Base-by-base conservation (phyloP, 1,284 basidiomycete species). In the Pseudozyma sp. region DNA sequence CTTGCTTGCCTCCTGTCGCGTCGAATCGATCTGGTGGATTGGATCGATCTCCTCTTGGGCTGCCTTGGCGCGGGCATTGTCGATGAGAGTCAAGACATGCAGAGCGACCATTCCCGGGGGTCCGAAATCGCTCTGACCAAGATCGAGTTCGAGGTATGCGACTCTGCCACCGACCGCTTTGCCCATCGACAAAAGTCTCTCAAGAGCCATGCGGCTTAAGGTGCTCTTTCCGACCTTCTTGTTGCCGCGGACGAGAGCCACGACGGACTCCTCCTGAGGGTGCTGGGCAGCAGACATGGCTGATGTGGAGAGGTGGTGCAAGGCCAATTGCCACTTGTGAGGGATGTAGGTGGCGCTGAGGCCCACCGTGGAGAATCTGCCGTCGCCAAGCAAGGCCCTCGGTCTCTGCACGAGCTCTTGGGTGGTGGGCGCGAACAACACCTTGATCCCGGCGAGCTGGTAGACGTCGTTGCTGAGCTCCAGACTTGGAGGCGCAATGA, bases 51-150 rank as follows among this genome's bases (percentile, higher is more conserved):
- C 51, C 29, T 54, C 47, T 33, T 39, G 19, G 5, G 17, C 13
- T 2, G 4, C 24, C 19, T 35, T 16, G 29, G 1, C 30, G 14
- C 30, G 24, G 11, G 35, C 33, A 6, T 33, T 44, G 39, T 60
- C 63, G 11, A 16, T 30, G 29, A 49, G 55, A 30, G 45, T 43
- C 9, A 97, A 77, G 0, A 97, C 72, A 81, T 91, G 91, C 48
- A 99, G 85, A 0, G 93, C 89, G 4, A 97, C 91, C 84, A 92
- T 88, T 0, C 94, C 95, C 0, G 91, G 91, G 3, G 93, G 91
- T 0, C 92, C 92, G 82, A 98, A 97, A 84, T 98, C 94, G 8
- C 93, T 92, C 85, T 99, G 96, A 10, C 96, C 96, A 4, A 94
- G 79, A 85, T 98, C 96, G 61, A 92, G 92, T 81, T 98, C 95